Evolutionary conservation across 805 yeast genomes (phyloP).

Genomic region (Candida glaebosa): DNA sequence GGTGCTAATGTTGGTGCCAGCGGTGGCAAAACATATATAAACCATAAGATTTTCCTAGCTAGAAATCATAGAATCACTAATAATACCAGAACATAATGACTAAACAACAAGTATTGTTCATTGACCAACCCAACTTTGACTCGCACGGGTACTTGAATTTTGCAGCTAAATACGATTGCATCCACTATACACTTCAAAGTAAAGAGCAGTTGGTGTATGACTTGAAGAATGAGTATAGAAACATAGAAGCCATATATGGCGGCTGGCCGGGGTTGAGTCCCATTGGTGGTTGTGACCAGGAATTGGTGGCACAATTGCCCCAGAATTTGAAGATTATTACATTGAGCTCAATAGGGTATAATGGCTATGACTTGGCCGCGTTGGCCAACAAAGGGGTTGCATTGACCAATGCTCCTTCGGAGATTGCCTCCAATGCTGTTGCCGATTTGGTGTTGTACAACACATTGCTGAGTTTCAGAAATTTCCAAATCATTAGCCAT

Average conservation of each 20-base stretch:
- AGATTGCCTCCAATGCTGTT: constrained; percentile 64
- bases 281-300: constrained; percentile 50
- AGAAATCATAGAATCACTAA: background rate
- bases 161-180: constrained; percentile 32
- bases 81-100: constrained; percentile 6
- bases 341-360: constrained; percentile 56
- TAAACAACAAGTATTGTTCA: constrained; percentile 41
- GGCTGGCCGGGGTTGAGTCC: constrained; percentile 55
- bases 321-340: constrained; percentile 44
- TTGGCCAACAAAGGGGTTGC: constrained; percentile 43
- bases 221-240: constrained; percentile 35
- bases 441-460: constrained; percentile 68
- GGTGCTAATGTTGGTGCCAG: too few relatives aligned
- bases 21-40: too few relatives aligned
- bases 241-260: constrained; percentile 52
- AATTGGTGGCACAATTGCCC: constrained; percentile 44
- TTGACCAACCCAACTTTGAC: constrained; percentile 46
- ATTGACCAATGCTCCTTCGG: constrained; percentile 55
- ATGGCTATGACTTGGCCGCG: constrained; percentile 43
- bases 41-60: background rate
- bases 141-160: constrained; percentile 46
- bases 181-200: constrained; percentile 39
- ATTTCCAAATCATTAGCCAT: constrained; percentile 31
- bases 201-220: constrained; percentile 39
- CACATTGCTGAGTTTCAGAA: constrained; percentile 57